phyloP scores from a whole-genome alignment of 805 yeast species.

The Candida takata region DNA sequence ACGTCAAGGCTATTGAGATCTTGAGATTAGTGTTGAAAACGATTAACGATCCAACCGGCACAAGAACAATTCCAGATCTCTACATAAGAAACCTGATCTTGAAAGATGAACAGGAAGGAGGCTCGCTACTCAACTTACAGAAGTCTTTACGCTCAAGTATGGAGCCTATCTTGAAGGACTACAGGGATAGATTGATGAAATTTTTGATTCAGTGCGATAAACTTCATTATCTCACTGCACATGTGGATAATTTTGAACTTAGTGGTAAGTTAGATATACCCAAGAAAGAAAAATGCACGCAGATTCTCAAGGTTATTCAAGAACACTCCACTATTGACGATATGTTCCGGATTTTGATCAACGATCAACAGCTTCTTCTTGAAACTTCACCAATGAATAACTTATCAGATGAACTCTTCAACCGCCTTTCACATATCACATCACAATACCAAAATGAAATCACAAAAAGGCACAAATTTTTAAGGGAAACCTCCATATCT shows the following conservation, averaged over 20 bases:
- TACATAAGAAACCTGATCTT: slow-evolving; percentile 32
- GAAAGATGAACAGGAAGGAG: slow-evolving; percentile 17
- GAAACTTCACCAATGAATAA: slow-evolving; percentile 17
- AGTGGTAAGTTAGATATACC: slow-evolving; percentile 14
- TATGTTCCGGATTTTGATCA: slow-evolving; percentile 16
- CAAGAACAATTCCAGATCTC: slow-evolving; percentile 33
- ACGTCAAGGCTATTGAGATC: slow-evolving; percentile 21
- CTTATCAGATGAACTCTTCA: slow-evolving; percentile 16
- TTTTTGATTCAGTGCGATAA: slow-evolving; percentile 14
- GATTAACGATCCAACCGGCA: slow-evolving; percentile 31
- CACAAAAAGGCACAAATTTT: slow-evolving; percentile 8
- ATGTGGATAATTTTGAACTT: slow-evolving; percentile 9
- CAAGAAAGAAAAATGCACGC: slow-evolving; percentile 2
- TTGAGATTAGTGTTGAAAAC: slow-evolving; percentile 27
- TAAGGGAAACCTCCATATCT: slow-evolving; percentile 8
- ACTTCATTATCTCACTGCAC: slow-evolving; percentile 3
- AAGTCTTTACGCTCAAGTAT: slow-evolving; percentile 27
- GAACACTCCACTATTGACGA: slow-evolving; percentile 7
- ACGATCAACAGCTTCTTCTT: slow-evolving; percentile 17
- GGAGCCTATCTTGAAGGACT: slow-evolving; percentile 25
- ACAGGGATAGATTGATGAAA: slow-evolving; percentile 23
- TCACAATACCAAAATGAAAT: slow-evolving; percentile 16
- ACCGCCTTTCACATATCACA: slow-evolving; percentile 4
- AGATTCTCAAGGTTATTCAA: slow-evolving; percentile 6
- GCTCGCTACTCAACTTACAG: slow-evolving; percentile 28